Evolutionary conservation across 805 yeast species (phyloP), one percentile per base, ranked within the genome.

Genomic region (Metschnikowia baotianmanensis): DNA sequence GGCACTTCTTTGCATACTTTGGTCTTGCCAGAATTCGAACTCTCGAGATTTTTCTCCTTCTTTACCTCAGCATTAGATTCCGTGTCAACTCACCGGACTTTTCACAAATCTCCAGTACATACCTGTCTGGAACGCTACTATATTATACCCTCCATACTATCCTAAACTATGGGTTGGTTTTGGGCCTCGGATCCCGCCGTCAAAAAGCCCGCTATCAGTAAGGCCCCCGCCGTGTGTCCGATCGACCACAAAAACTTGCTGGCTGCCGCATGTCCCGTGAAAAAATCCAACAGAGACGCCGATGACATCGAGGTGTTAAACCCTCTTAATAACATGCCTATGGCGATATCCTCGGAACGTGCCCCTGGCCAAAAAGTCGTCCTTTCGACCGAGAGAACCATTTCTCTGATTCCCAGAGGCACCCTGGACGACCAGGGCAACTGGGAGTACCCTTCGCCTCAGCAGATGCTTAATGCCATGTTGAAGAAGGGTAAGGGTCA

Each of bases 381-480:
- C 25, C 69, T 93, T 23, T 89, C 97, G 8, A 86, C 93, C 0
- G 86, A 84, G 31, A 78, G 96, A 52, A 84, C 95, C 1, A 62
- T 82, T 27, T 87, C 96, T 12, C 67, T 87, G 1, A 93, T 93
- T 38, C 99, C 99, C 16, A 76, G 87, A 48, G 98, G 98, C 21
- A 77, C 71, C 21, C 58, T 59, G 11, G 71, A 67, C 2, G 72
- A 68, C 8, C 80, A 79, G 46, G 95, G 95, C 2, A 79, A 82
- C 34, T 93, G 99, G 99, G 99, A 93, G 65, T 93, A 93, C 59
- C 99, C 99, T 2, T 87, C 96, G 2, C 99, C 99, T 1, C 99
- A 93, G 65, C 99, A 93, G 61, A 93, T 93, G 99, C 81, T 89
- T 51, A 90, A 91, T 57, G 99, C 99, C 10, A 91, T 93, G 98